These are phyloP conservation scores for Craterostigma plantagineum DNA, from an alignment of 257 asterid species.

Conservation along the genomic window DNA sequence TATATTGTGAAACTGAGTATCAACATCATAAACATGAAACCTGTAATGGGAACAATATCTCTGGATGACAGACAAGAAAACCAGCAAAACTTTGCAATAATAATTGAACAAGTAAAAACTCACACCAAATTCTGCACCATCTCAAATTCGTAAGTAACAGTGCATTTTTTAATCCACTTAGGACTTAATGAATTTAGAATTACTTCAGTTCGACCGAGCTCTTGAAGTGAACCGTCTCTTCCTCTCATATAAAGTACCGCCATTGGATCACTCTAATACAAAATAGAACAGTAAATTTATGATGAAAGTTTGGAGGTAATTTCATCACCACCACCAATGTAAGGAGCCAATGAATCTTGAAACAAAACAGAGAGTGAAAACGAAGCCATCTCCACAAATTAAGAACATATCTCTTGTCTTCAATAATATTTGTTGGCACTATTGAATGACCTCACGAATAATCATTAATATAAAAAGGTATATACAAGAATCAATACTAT, in stretches of 20 bases:
- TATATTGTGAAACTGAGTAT: slow-evolving; percentile 58
- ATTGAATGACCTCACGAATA: too few species aligned
- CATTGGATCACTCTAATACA: slow-evolving; percentile 95
- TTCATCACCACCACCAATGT: too few species aligned
- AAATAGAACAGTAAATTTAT: slow-evolving; percentile 8
- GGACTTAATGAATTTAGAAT: slow-evolving; percentile 81
- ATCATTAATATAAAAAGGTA: too few species aligned
- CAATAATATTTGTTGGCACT: too few species aligned
- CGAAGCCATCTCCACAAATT: too few species aligned
- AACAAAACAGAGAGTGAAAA: not conserved
- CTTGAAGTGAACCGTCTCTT: slow-evolving; percentile 66
- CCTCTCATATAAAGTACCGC: slow-evolving; percentile 52
- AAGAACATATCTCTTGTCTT: too few species aligned
- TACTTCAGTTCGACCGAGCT: slow-evolving; percentile 92
- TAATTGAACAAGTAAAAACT: slow-evolving; percentile 24
- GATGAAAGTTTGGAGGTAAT: too few species aligned
- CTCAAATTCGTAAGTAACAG: slow-evolving; percentile 75
- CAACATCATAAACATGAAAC: slow-evolving; percentile 85
- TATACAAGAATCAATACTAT: too few species aligned
- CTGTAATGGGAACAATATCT: slow-evolving; percentile 34
- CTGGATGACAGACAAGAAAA: slow-evolving; percentile 7
- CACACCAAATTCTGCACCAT: slow-evolving; percentile 87
- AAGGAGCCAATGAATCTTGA: not conserved
- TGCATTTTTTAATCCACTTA: slow-evolving; percentile 68
- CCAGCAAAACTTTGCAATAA: slow-evolving; percentile 9